These are phyloP conservation scores for Mycena indigotica DNA, from an alignment of 768 basidiomycete genomes.

Conservation along the genomic window DNA sequence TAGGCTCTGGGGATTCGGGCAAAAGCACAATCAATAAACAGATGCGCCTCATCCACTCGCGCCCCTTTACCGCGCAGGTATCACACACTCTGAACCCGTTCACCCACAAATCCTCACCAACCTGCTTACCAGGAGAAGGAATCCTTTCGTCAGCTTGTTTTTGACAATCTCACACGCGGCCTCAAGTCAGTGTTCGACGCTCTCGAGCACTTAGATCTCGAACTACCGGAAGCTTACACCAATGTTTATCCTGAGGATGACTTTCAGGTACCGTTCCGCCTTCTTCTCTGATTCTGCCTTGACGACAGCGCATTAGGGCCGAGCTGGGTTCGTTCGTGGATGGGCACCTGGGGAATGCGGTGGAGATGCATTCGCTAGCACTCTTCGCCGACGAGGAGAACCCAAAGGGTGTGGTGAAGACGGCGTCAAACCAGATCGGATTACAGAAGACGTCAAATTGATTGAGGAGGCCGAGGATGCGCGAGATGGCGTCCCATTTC, in stretches of 20 bases:
- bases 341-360: neutral
- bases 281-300: neutral
- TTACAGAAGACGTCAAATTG: constrained; percentile 53
- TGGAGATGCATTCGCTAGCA: neutral
- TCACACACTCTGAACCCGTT: too few species aligned
- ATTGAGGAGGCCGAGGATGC: constrained; percentile 73
- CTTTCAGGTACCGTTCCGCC: neutral
- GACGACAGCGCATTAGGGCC: neutral
- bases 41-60: constrained; percentile 94
- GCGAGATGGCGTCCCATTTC: constrained; percentile 81
- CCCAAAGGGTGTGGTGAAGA: neutral
- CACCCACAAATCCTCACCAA: too few species aligned
- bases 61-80: constrained; percentile 81
- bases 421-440: neutral
- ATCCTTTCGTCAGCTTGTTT: constrained; percentile 87
- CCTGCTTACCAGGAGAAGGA: constrained; percentile 76
- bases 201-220: constrained; percentile 86
- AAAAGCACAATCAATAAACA: constrained; percentile 96
- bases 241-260: constrained; percentile 1
- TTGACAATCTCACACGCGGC: constrained; percentile 88
- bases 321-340: neutral
- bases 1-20: constrained; percentile 92
- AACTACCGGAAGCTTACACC: constrained; percentile 61
- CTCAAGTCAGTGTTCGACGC: constrained; percentile 82
- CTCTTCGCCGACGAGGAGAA: constrained; percentile 4